Conservation (phyloP, 2,329 filamentous ascomycete genomes). For the Beauveria varroae region DNA sequence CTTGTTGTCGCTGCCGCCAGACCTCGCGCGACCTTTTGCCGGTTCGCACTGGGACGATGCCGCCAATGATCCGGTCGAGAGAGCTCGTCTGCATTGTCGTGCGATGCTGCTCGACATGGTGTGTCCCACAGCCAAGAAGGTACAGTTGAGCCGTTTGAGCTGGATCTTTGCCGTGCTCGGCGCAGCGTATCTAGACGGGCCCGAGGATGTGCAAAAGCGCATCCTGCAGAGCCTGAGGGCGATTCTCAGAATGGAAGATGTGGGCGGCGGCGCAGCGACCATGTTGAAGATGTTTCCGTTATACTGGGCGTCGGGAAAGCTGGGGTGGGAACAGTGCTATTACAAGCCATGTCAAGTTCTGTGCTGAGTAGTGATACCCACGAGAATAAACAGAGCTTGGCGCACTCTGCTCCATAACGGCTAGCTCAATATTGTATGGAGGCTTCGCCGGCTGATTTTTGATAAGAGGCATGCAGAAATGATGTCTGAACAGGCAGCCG, state of each 20-base stretch:
- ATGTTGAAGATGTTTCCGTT: background rate
- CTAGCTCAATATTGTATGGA: no score
- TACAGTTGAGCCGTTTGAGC: background rate
- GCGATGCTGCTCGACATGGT: background rate
- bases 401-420: no score
- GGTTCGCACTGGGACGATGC: background rate
- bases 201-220: background rate
- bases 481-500: no score
- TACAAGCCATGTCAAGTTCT: background rate
- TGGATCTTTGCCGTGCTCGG: background rate
- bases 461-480: no score
- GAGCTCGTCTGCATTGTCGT: background rate
- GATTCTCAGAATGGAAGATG: background rate
- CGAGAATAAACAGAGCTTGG: no score
- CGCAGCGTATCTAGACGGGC: background rate
- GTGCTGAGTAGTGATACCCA: background rate
- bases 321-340: background rate
- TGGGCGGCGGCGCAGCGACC: background rate
- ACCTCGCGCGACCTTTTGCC: background rate
- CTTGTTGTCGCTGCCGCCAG: background rate
- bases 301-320: background rate
- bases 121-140: background rate
- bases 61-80: background rate
- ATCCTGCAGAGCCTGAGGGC: background rate
- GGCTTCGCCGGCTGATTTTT: no score